A percentile compares a stretch with the other conserved stretches of the same genome.
phyloP scores from a whole-genome alignment of 192 early-diverging fungal species.

The Gonapodya prolifera region DNA sequence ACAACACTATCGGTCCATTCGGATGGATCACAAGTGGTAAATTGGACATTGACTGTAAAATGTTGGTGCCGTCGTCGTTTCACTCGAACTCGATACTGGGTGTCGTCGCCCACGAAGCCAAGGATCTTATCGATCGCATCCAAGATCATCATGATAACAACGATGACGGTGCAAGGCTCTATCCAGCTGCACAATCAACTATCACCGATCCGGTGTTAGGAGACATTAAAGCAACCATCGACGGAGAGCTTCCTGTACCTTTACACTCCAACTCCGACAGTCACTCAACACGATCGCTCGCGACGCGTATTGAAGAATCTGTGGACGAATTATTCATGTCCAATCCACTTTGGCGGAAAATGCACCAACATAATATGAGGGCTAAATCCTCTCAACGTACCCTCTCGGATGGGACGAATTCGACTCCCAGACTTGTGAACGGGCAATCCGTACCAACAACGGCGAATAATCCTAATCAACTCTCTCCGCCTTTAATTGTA shows the following conservation, averaged over 20 bases:
- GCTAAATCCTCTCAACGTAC: neutral
- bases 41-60: conserved; percentile 61
- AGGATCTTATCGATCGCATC: neutral
- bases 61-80: conserved; percentile 23
- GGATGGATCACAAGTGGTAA: conserved; percentile 87
- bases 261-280: neutral
- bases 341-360: neutral
- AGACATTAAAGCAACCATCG: neutral
- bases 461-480: neutral
- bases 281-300: neutral
- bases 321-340: neutral
- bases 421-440: neutral
- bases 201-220: neutral
- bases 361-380: neutral
- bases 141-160: neutral
- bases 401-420: neutral
- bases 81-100: neutral
- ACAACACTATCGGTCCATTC: conserved; percentile 71
- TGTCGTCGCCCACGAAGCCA: neutral
- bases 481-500: conserved; percentile 9
- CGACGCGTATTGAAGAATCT: neutral
- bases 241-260: neutral
- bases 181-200: neutral
- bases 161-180: neutral
- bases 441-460: too few relatives aligned